Evolutionary conservation across 176 grass and related monocot genomes (phyloP), one percentile per base, ranked within the genome.

Genomic region (Bolboschoenus planiculmis): DNA sequence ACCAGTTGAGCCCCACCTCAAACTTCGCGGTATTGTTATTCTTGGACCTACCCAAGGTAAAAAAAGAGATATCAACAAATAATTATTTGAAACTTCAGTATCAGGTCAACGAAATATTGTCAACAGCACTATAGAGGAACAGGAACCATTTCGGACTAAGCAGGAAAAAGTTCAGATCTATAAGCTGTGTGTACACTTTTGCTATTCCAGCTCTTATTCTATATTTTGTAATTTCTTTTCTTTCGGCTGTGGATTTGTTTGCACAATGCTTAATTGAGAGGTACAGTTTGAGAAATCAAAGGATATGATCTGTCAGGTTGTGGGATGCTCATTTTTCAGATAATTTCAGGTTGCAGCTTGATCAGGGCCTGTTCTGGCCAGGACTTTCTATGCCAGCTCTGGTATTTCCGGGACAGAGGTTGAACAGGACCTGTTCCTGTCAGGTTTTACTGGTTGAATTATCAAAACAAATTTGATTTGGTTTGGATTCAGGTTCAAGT

Each of bases 1-100:
- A 67, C 92, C 96, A 5, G 85, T 89, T n/a, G 92, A 93, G 35
- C 87, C 92, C 95, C 92, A 95, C 82, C 89, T 85, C 16, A 98
- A 88, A 72, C 87, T 93, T 82, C 95, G 88, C 0, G 92, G 87
- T 36, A 82, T 87, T 23, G 90, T 98, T 86, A 95, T 91, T 39
- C 90, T 89, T 59, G 90, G 89, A 83, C 92, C 95, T 98, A 77
- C 20, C 87, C 13, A 43, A 24, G 11, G 2, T 76, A 53, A 84
- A 43, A 1, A 43, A 47, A 86, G 1, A 61, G 35, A 80, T 21
- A 81, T 40, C 37, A 82, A 26, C 26, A 50, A 76, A n/a, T n/a
- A n/a, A n/a, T n/a, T n/a, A n/a, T n/a, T n/a, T n/a, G n/a, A n/a
- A n/a, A n/a, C n/a, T n/a, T n/a, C n/a, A n/a, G n/a, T n/a, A n/a